Percentiles rank a stretch among this genome's conserved stretches.
These are phyloP conservation scores for Naganishia sp. DNA, from an alignment of 1,284 basidiomycete species.

Conservation along the genomic window DNA sequence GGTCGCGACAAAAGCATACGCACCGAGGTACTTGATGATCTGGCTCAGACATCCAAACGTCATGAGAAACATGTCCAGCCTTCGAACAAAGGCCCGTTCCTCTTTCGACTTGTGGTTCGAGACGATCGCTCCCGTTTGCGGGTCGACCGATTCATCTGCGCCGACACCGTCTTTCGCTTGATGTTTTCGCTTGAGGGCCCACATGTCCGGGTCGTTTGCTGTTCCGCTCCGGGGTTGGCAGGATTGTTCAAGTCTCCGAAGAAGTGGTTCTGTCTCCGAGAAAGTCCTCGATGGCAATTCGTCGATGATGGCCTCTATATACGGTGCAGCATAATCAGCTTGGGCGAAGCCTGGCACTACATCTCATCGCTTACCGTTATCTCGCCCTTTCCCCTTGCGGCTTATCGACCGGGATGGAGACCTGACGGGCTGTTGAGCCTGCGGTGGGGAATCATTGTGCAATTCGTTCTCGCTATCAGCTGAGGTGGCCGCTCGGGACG, in stretches of 20 bases:
- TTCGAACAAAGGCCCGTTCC: slow-evolving; percentile 39
- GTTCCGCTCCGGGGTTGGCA: too few relatives aligned
- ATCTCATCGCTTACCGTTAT: not conserved
- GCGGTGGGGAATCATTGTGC: too few relatives aligned
- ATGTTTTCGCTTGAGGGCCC: slow-evolving; percentile 7
- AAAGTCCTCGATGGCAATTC: too few relatives aligned
- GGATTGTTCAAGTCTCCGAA: too few relatives aligned
- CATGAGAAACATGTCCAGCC: slow-evolving; percentile 42
- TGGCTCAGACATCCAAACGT: slow-evolving; percentile 41
- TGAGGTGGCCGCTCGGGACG: too few relatives aligned
- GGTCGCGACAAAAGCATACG: slow-evolving; percentile 57
- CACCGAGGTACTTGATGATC: slow-evolving; percentile 42
- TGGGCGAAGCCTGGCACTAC: not conserved
- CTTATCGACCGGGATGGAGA: not conserved
- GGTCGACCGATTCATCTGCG: slow-evolving; percentile 36
- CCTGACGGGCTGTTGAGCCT: too few relatives aligned
- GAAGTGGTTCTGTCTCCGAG: too few relatives aligned
- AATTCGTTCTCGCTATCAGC: too few relatives aligned
- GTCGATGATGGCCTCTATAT: too few relatives aligned
- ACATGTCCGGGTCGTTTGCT: not conserved
- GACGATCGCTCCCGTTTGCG: slow-evolving; percentile 39
- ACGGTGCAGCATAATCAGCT: not conserved
- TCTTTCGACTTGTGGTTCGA: slow-evolving; percentile 36
- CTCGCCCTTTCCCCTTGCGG: not conserved
- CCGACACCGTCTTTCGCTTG: slow-evolving; percentile 17